phyloP scores from a whole-genome alignment of 495 filamentous ascomycete genomes.

The Penicillium herquei region DNA sequence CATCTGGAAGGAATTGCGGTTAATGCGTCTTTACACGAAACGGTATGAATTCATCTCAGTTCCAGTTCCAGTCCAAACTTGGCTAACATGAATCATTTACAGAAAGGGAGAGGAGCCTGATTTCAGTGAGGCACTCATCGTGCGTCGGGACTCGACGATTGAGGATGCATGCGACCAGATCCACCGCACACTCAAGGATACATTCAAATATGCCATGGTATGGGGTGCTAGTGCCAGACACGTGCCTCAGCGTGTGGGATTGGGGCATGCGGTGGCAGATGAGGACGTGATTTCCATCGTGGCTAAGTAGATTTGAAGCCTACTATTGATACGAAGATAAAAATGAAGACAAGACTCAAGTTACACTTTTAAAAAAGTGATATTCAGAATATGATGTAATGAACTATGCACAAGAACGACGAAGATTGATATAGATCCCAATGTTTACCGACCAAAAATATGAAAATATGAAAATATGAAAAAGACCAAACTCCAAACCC shows the following conservation, averaged over 20 bases:
- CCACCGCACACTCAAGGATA: conserved; percentile 93
- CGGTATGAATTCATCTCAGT: conserved; percentile 38
- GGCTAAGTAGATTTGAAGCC: conserved; percentile 29
- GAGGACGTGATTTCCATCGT: conserved; percentile 98
- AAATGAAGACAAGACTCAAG: conserved; percentile 1
- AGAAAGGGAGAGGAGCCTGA: conserved; percentile 87
- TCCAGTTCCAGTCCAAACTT: neutral
- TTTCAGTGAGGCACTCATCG: conserved; percentile 92
- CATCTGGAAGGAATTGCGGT: conserved; percentile 89
- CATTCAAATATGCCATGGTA: conserved; percentile 97
- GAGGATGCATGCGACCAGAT: conserved; percentile 98
- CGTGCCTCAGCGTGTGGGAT: conserved; percentile 88
- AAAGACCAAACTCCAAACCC: conserved; percentile 15
- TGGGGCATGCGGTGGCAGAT: conserved; percentile 83
- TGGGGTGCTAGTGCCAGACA: conserved; percentile 97
- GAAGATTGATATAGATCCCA: conserved; percentile 2
- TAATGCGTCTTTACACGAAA: conserved; percentile 97
- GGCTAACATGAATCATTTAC: neutral
- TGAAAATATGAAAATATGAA: neutral
- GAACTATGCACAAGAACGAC: conserved; percentile 14
- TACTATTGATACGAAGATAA: conserved; percentile 9
- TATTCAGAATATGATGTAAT: neutral
- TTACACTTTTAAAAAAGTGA: neutral
- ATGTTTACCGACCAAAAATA: neutral
- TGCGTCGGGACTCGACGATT: conserved; percentile 79